Base-by-base conservation (phyloP, 345 rosid genomes). In the Ricinus communis region DNA sequence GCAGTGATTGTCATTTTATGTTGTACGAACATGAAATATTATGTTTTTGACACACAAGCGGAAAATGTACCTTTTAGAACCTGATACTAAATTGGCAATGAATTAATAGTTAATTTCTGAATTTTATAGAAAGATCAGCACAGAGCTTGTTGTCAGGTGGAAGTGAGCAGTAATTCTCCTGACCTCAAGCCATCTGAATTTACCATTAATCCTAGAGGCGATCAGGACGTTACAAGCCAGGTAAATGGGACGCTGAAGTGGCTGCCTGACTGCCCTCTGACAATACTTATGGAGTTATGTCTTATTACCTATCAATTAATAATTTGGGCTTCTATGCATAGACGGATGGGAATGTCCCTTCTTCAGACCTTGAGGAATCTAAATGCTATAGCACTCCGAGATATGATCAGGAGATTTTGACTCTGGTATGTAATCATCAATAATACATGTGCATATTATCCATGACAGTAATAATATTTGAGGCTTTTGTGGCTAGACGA, bases 371-470 rank as follows among this genome's bases (percentile, higher is more conserved):
- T n/a, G 19, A 28, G 69, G 57, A 22, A 65, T 31, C 57, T 19
- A 62, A 69, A 62, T 25, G 72, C 31, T 11, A 33, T 74, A 71
- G 60, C 55, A 46, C 58, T 66, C 9, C 49, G 49, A 74, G 57
- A 73, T 15, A 61, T 31, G 70, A 65, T 43, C 65, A 57, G 45
- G 69, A 63, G 19, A 76, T 49, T 63, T 45, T 22, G 64, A 53
- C 68, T 57, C 61, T 8, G 41, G 41, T 36, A 62, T 40, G 30
- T 8, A 7, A 58, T 38, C 43, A 38, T 38, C 9, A 38, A 9
- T 38, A 38, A 38, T 38, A 38, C 43, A 38, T 38, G 43, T 9
- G 9, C 43, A 38, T 38, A 4, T 38, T 38, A 9, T 9, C 9
- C 43, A 9, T 9, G 43, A 38, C 4, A 9, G 43, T 38, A 38